Base-by-base conservation (phyloP, 148 eudicot genomes). In the Linanthus parryae region DNA sequence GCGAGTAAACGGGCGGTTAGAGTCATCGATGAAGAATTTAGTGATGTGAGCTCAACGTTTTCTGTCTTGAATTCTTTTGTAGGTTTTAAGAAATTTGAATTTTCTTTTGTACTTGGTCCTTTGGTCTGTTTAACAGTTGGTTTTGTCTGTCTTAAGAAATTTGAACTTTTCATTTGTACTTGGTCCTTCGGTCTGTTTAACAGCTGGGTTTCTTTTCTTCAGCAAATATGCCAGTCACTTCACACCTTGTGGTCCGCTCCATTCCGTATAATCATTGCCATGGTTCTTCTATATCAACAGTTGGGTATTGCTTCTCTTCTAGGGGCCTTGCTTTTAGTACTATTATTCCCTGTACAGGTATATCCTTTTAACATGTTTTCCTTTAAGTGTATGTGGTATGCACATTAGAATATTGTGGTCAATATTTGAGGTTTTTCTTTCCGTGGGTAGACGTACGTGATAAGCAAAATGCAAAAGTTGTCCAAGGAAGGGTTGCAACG, bases 161-260 rank as follows among this genome's bases (percentile, higher is more conserved):
- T n/a, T n/a, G n/a, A n/a, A n/a, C n/a, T n/a, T n/a, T n/a, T n/a
- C n/a, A n/a, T n/a, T n/a, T n/a, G n/a, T n/a, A n/a, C n/a, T n/a
- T n/a, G n/a, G n/a, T 52, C 18, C 10, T 53, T 25, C 11, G 7
- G 2, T 19, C 25, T 18, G 34, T 27, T 7, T 29, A 43, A 41
- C 15, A 5, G 37, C 58, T 45, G 12, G 15, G 28, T 35, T 6
- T 43, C 31, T 29, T 24, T 28, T 62, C 43, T 66, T 15, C 95
- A 91, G 97, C 95, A 80, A 91, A 48, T 83, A 60, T 74, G 86
- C 67, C 97, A 86, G 58, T 81, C 94, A 19, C 89, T 91, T 46
- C 95, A 91, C 62, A 76, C 82, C 18, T 51, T 91, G 72, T 91
- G 97, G 97, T 91, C 97, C 30, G 92, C 97, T 75, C 97, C 97